Evolutionary conservation across 2,329 filamentous ascomycete species (phyloP).

Genomic region (Penicillium sp.): DNA sequence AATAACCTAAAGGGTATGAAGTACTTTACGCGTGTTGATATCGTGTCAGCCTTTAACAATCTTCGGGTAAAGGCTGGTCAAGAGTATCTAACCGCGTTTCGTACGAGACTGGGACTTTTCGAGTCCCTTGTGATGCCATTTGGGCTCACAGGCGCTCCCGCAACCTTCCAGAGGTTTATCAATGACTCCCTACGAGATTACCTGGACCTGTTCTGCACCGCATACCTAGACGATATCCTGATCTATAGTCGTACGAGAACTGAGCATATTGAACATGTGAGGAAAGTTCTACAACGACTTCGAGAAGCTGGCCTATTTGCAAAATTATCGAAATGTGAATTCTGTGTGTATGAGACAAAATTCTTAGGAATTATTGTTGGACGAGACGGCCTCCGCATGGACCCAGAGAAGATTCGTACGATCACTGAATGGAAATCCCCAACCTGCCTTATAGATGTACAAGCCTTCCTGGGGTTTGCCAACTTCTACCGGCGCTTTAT

Average conservation of each 20-base stretch:
- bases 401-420: no score
- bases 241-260: not conserved
- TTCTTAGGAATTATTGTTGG: conserved; percentile 20
- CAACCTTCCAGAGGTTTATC: not conserved
- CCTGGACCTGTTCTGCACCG: not conserved
- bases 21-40: not conserved
- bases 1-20: no score
- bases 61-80: not conserved
- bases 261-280: not conserved
- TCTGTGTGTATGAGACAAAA: conserved; percentile 9
- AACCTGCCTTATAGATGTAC: conserved; percentile 17
- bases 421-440: conserved; percentile 19
- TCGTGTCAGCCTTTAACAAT: not conserved
- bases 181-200: not conserved
- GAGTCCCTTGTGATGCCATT: conserved; percentile 5
- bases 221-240: conserved; percentile 6
- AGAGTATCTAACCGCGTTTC: not conserved
- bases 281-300: not conserved
- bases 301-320: not conserved
- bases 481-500: conserved; percentile 38
- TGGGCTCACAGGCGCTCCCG: not conserved
- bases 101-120: not conserved
- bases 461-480: conserved; percentile 32
- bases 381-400: not conserved
- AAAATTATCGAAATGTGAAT: conserved; percentile 16